phyloP scores from a whole-genome alignment of 768 basidiomycete species.

The Mycena kentingensis region DNA sequence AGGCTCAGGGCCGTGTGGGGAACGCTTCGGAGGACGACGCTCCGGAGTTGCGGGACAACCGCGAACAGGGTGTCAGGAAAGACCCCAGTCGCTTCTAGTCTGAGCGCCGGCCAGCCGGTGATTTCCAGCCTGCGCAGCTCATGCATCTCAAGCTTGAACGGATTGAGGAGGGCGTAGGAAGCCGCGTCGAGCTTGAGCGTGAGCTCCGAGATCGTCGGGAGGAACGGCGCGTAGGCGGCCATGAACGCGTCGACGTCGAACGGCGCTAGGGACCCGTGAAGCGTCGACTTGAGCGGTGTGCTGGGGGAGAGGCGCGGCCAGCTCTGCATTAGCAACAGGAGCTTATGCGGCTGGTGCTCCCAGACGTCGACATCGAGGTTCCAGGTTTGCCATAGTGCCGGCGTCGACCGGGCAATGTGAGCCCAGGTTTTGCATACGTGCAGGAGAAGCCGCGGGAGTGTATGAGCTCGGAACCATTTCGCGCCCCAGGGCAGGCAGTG shows the following conservation, averaged over 20 bases:
- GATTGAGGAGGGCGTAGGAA: background rate
- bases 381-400: background rate
- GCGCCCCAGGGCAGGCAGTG: background rate
- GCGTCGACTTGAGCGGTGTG: background rate
- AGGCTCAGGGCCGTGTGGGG: background rate
- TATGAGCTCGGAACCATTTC: background rate
- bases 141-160: background rate
- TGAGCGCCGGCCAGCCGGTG: background rate
- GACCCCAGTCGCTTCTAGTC: background rate
- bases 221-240: background rate
- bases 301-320: background rate
- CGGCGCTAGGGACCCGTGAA: background rate
- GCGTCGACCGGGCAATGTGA: background rate
- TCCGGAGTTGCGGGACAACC: background rate
- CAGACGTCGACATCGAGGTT: background rate
- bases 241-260: background rate
- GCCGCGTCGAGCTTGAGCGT: background rate
- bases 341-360: background rate
- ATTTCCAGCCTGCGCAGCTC: background rate
- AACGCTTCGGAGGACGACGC: background rate
- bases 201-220: background rate
- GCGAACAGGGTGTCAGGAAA: background rate
- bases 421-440: background rate
- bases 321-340: background rate
- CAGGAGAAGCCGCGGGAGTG: background rate